phyloP scores from a whole-genome alignment of 139 green algal genomes.

The Choricystis sp. region DNA sequence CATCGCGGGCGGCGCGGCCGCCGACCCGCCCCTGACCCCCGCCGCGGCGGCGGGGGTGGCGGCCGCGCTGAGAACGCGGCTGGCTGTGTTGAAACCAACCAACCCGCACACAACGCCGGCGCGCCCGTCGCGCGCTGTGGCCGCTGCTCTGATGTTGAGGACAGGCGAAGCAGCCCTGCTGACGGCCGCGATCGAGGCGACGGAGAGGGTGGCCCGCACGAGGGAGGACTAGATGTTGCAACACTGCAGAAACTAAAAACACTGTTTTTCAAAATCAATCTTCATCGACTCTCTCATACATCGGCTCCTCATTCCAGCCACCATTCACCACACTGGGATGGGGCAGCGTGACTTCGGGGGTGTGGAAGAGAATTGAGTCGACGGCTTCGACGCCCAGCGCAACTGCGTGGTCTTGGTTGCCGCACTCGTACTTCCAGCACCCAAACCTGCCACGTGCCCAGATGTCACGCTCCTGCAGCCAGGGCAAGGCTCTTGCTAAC shows the following conservation, averaged over 20 bases:
- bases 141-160: too few relatives aligned
- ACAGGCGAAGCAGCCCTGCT: too few relatives aligned
- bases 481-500: slow-evolving; percentile 68
- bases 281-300: too few relatives aligned
- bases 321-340: slow-evolving; percentile 73
- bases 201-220: too few relatives aligned
- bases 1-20: background rate
- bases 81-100: too few relatives aligned
- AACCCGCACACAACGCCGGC: too few relatives aligned
- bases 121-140: too few relatives aligned
- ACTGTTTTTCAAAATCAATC: too few relatives aligned
- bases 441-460: slow-evolving; percentile 77
- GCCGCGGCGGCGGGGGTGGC: background rate
- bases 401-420: slow-evolving; percentile 76
- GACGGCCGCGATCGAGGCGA: too few relatives aligned
- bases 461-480: slow-evolving; percentile 56
- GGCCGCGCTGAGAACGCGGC: background rate
- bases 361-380: slow-evolving; percentile 74
- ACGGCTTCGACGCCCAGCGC: slow-evolving; percentile 81
- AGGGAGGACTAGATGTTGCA: too few relatives aligned
- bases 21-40: background rate
- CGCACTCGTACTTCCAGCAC: slow-evolving; percentile 85
- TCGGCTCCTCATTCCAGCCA: background rate
- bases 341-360: slow-evolving; percentile 65
- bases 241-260: too few relatives aligned